Conservation (phyloP, 2,329 filamentous ascomycete species). For the Parafenestella ontariensis region DNA sequence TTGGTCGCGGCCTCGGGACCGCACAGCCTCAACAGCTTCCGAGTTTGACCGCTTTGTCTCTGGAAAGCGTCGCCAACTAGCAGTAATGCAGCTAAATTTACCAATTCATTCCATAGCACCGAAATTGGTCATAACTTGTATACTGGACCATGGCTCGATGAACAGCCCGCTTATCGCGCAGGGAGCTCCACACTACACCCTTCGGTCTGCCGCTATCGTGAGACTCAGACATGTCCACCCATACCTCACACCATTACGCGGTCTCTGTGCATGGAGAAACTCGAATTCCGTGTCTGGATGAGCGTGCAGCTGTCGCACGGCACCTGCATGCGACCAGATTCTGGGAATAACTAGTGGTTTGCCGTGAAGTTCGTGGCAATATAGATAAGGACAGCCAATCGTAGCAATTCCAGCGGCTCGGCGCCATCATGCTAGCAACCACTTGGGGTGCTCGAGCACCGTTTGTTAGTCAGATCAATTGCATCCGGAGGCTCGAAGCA, state of each 20-base stretch:
- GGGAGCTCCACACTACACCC: constrained; percentile 15
- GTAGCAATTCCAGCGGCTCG: constrained; percentile 21
- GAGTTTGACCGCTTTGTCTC: constrained; percentile 44
- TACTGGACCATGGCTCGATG: constrained; percentile 1
- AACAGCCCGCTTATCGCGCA: constrained; percentile 5
- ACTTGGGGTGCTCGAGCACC: constrained; percentile 17
- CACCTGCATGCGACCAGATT: constrained; percentile 24
- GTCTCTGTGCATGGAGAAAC: constrained; percentile 12
- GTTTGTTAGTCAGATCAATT: constrained; percentile 39
- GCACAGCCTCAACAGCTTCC: constrained; percentile 39
- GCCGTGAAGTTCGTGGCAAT: constrained; percentile 30
- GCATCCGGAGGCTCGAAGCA: constrained; percentile 11
- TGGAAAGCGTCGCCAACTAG: constrained; percentile 41
- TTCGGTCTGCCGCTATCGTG: constrained; percentile 13
- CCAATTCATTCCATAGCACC: constrained; percentile 18
- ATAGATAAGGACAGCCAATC: constrained; percentile 35
- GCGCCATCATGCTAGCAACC: constrained; percentile 35
- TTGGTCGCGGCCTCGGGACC: constrained; percentile 31
- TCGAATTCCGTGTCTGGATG: constrained; percentile 7
- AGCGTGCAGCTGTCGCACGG: constrained; percentile 12
- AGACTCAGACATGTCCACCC: not conserved
- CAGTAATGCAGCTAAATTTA: constrained; percentile 38
- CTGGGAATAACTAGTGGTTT: constrained; percentile 6
- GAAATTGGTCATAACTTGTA: constrained; percentile 32
- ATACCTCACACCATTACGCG: constrained; percentile 2